These are phyloP conservation scores for Ceratobasidium sp. DNA, from an alignment of 1,284 basidiomycete genomes.

Conservation along the genomic window DNA sequence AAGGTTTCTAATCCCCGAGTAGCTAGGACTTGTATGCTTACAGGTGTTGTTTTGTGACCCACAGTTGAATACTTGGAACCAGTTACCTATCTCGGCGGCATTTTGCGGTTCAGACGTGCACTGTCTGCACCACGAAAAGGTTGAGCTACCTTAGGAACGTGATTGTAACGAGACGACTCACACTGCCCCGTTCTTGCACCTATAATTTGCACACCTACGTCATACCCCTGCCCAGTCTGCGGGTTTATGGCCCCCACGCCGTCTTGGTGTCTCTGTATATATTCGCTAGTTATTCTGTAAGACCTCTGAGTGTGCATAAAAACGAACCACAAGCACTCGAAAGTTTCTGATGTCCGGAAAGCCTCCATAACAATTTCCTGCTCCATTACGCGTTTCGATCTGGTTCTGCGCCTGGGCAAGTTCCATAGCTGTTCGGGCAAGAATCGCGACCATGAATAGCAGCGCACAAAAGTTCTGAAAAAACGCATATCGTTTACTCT, in stretches of 20 bases:
- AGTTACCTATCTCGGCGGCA: not conserved
- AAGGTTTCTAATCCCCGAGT: too few species aligned
- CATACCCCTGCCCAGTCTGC: not conserved
- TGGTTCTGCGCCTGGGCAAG: conserved; percentile 14
- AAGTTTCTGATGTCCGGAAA: not conserved
- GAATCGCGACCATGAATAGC: not conserved
- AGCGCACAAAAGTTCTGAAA: conserved; percentile 19
- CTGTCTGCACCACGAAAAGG: not conserved
- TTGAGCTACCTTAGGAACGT: not conserved
- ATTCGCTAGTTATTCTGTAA: not conserved
- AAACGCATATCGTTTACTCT: conserved; percentile 23
- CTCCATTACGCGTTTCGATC: not conserved
- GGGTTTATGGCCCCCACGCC: not conserved
- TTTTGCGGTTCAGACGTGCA: not conserved
- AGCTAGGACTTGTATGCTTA: not conserved
- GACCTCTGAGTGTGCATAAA: not conserved
- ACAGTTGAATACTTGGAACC: conserved; percentile 25
- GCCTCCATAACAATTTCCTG: not conserved
- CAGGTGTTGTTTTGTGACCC: not conserved
- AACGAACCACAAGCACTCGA: conserved; percentile 28
- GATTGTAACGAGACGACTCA: not conserved
- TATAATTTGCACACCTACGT: not conserved
- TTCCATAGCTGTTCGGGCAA: not conserved
- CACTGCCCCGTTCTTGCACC: not conserved
- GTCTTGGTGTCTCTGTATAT: not conserved